Evolutionary conservation across 1,284 basidiomycete species (phyloP), one percentile per base, ranked within the genome.

Genomic region (Ceratobasidium sp.): DNA sequence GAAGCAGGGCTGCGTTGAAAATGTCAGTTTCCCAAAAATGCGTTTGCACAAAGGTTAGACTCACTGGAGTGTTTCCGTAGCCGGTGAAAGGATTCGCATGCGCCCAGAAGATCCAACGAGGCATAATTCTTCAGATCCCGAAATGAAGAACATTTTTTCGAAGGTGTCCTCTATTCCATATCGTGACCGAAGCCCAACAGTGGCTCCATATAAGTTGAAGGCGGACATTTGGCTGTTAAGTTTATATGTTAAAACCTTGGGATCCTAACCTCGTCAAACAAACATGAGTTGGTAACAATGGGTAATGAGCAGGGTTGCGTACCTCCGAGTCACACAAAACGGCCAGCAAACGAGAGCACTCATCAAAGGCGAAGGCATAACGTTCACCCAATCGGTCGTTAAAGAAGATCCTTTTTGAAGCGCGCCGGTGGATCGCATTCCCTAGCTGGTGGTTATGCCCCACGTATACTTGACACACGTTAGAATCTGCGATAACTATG

Each of bases 51-150:
- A 12, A 20, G 6, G 10, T 23, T 10, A 44, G 13, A n/a, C 69
- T 59, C 40, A 78, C 79, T 48, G 64, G 52, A 75, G 65, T 40
- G 73, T 46, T 57, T 38, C 38, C 15, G 71, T 73, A 28, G 57
- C 76, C 62, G 69, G n/a, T 42, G 75, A 77, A 9, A 73, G 66
- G 13, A 80, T 79, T 12, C 78, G 59, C 28, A 59, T 69, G 2
- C 33, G 61, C 10, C 77, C 77, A 26, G 75, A 61, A 17, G 62
- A 38, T 33, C 78, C 79, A 40, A 80, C 44, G 23, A 80, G 40
- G 26, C 65, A 76, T 10, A 80, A 54, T 23, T 79, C 75, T 17
- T 80, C 78, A 1, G 50, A 23, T 20, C 79, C 75, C 6, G 64
- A 46, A 15, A 79, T 65, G 68, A 79, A 75, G 28, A 66, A 77